Percentiles rank a stretch among this genome's conserved stretches.
Conservation (phyloP, 345 rosid genomes). For the Noccaea caerulescens region DNA sequence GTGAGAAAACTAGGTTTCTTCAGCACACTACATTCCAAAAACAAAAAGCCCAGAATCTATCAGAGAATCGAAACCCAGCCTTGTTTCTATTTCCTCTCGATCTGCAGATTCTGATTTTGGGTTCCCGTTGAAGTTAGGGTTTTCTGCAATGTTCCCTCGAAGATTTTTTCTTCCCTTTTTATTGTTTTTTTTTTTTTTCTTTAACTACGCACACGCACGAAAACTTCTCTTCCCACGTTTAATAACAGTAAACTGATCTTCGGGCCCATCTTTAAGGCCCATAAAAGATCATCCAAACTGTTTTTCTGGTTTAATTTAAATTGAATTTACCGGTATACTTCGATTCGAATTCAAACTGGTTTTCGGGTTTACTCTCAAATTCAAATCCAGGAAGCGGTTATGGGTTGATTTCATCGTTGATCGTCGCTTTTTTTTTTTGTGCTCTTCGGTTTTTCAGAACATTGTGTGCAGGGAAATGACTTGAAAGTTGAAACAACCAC, state of each 20-base stretch:
- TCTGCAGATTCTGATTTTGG: conserved; percentile 35
- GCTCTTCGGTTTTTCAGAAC: no score
- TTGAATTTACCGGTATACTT: background rate
- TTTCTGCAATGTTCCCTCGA: conserved; percentile 38
- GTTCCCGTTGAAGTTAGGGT: conserved; percentile 50
- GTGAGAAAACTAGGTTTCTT: conserved; percentile 14
- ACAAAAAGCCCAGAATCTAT: background rate
- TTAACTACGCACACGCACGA: conserved; percentile 27
- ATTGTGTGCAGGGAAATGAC: no score
- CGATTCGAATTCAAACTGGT: background rate
- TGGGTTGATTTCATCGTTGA: no score
- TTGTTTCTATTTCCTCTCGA: conserved; percentile 24
- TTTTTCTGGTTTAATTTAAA: background rate
- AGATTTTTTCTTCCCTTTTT: background rate
- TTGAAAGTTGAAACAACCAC: no score
- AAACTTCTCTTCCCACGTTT: conserved; percentile 11
- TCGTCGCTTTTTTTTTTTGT: no score
- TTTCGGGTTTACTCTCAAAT: no score
- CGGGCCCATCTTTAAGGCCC: conserved; percentile 31
- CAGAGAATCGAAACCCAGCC: conserved; percentile 6
- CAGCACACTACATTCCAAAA: conserved; percentile 27
- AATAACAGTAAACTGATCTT: background rate
- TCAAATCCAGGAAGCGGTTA: no score
- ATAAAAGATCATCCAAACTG: background rate
- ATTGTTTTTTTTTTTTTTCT: no score